Base-by-base conservation (phyloP, 768 basidiomycete species). In the Collybiopsis confluens region DNA sequence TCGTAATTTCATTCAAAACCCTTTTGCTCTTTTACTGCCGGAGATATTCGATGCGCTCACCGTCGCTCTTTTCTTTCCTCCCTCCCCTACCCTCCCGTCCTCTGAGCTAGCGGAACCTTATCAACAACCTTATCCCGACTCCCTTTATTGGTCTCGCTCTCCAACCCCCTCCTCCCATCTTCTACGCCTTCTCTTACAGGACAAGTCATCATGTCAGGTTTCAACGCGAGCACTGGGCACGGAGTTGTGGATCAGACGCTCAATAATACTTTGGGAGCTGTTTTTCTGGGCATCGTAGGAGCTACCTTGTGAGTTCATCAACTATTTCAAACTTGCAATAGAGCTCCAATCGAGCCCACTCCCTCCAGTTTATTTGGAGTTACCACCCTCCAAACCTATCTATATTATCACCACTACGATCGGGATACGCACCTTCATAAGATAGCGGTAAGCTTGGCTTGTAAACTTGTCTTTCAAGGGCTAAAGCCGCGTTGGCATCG, bases 101-200 rank as follows among this genome's bases (percentile, higher is more conserved):
- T n/a, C n/a, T n/a, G n/a, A n/a, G n/a, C n/a, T n/a, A 66, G 68
- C 36, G 72, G 73, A 7, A 67, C 61, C 15, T 60, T 54, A 46
- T n/a, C n/a, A n/a, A n/a, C n/a, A n/a, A n/a, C n/a, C n/a, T n/a
- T n/a, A n/a, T 33, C 5, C 30, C 30, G 6, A 33, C 30, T 33
- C 13, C 30, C 13, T 33, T 33, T 33, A 13, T 33, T n/a, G n/a
- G n/a, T n/a, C n/a, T n/a, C n/a, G n/a, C n/a, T n/a, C n/a, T n/a
- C n/a, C n/a, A n/a, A n/a, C n/a, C n/a, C n/a, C n/a, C n/a, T n/a
- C n/a, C n/a, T n/a, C n/a, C n/a, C n/a, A n/a, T n/a, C n/a, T n/a
- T n/a, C n/a, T n/a, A n/a, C 45, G 20, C 6, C 27, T 18, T 33
- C 10, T 18, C 23, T 20, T 15, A 35, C 21, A 16, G 47, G 33